Base-by-base conservation (phyloP, 2,329 filamentous ascomycete species). In the Fusarium globosum region DNA sequence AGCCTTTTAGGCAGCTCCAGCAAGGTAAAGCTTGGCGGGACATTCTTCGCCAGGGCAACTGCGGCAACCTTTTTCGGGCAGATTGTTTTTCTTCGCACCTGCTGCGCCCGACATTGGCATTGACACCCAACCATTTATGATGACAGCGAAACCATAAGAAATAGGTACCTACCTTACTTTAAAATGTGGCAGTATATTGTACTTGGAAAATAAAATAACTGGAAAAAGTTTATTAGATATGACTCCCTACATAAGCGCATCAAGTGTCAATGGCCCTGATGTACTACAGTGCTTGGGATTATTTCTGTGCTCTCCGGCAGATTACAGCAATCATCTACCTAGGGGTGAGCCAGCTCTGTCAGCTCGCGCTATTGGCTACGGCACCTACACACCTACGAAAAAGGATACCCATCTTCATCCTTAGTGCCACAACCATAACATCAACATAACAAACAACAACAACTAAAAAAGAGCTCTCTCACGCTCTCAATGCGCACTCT, bases 31-130 rank as follows among this genome's bases (percentile, higher is more conserved):
- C 23, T 43, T 48, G 56, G 55, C 68, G 53, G n/a, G 33, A 13
- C 42, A 39, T 69, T 48, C 52, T 60, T 74, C 59, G 53, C 74
- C 68, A 68, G 71, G 76, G 76, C 76, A 77, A 77, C 76, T 78
- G 65, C 65, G 67, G 74, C 68, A 75, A 68, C 73, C 68, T 48
- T 75, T 38, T 46, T 60, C 43, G 49, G 46, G 49, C 36, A 55
- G 35, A n/a, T 69, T 73, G 73, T 73, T 75, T 75, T 69, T 65
- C 55, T 72, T 61, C 36, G 46, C 53, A 51, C 18, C 26, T 36
- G n/a, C 57, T 61, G 61, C 59, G 61, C 75, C 70, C 67, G 58
- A 66, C 69, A 75, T 68, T 56, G 43, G 43, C 64, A 76, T 59
- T 59, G 42, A 51, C 42, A 59, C 56, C 56, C 56, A 36, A 59